A percentile compares a stretch with the other conserved stretches of the same genome.
Evolutionary conservation across 2,329 filamentous ascomycete genomes (phyloP).

Genomic region (Scedosporium aurantiacum): DNA sequence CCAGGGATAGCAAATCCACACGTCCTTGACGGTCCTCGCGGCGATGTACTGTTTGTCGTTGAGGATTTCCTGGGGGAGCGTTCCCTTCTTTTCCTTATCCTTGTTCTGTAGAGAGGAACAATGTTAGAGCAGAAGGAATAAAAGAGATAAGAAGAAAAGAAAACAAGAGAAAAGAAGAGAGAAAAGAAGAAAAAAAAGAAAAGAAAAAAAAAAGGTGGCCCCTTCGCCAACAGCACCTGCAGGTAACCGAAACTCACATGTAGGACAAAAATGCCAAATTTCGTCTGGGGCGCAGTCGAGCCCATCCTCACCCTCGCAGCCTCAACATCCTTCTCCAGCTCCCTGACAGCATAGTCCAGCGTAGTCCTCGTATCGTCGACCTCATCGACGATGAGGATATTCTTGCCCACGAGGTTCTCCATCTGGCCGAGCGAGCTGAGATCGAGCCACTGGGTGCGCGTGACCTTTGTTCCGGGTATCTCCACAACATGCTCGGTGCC

Average conservation of each 20-base stretch:
- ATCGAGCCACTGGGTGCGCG: conserved; percentile 96
- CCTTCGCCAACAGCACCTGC: background rate
- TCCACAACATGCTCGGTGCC: conserved; percentile 45
- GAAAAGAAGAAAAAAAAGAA: conserved; percentile 7
- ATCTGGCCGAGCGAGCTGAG: conserved; percentile 71
- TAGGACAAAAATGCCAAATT: conserved; percentile 90
- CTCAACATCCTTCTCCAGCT: conserved; percentile 91
- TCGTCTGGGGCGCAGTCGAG: conserved; percentile 54
- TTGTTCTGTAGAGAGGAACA: conserved; percentile 58
- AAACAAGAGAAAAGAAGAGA: no score
- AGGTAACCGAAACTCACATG: conserved; percentile 50
- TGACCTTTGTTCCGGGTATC: conserved; percentile 82
- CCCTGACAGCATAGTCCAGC: conserved; percentile 83
- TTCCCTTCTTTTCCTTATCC: conserved; percentile 90
- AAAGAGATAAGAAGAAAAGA: background rate
- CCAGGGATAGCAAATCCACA: conserved; percentile 99
- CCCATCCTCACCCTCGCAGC: conserved; percentile 64
- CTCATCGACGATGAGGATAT: conserved; percentile 86
- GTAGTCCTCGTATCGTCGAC: conserved; percentile 93
- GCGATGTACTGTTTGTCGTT: conserved; percentile 65
- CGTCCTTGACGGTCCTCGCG: conserved; percentile 78
- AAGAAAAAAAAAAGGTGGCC: conserved; percentile 6
- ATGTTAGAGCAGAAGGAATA: background rate
- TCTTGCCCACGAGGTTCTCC: conserved; percentile 82
- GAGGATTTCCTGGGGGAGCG: conserved; percentile 68